Conservation (phyloP, 129 eudicot species). For the Saussurea involucrata region DNA sequence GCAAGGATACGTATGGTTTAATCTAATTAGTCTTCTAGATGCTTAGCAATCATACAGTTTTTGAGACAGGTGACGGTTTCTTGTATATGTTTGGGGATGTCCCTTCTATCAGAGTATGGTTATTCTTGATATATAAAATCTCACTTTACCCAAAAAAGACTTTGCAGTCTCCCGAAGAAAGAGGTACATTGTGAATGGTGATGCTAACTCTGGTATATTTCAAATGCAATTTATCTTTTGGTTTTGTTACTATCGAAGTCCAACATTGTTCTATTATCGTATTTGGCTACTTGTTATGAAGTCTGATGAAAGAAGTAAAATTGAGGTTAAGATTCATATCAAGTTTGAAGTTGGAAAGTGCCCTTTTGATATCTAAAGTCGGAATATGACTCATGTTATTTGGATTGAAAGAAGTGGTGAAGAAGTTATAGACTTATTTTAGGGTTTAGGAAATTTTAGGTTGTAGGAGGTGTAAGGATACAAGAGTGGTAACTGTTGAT, state of each 20-base stretch:
- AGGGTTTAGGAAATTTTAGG: too few relatives aligned
- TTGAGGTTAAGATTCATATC: background rate
- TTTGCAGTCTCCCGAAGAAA: background rate
- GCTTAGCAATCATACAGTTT: background rate
- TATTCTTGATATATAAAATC: background rate
- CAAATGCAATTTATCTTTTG: background rate
- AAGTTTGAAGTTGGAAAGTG: background rate
- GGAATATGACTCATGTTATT: background rate
- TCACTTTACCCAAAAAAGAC: background rate
- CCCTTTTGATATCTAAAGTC: background rate
- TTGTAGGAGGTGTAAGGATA: slow-evolving; percentile 5
- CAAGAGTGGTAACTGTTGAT: background rate
- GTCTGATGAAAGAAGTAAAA: background rate
- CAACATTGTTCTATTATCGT: background rate
- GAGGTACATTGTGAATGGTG: background rate
- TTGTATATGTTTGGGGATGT: background rate
- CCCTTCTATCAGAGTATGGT: background rate
- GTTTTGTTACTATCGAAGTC: background rate
- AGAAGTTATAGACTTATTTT: background rate
- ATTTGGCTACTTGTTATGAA: background rate
- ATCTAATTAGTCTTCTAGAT: background rate
- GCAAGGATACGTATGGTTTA: background rate
- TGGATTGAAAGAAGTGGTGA: background rate
- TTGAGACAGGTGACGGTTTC: background rate
- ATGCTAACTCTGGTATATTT: background rate